These are phyloP conservation scores for Penicillium hesseltinei DNA, from an alignment of 2,329 filamentous ascomycete species.

Conservation along the genomic window DNA sequence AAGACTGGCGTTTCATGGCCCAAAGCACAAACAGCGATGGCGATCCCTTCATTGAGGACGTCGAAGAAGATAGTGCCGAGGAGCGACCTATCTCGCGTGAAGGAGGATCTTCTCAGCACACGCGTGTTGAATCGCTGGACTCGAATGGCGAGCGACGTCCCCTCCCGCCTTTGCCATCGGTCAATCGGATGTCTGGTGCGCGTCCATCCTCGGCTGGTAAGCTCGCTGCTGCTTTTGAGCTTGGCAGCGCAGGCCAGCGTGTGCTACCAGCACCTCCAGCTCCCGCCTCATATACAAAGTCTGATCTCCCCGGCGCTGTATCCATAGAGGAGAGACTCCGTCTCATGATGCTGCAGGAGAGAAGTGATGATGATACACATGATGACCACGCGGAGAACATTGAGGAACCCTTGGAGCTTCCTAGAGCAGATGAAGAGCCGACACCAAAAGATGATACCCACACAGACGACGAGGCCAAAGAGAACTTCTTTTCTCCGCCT, in stretches of 20 bases:
- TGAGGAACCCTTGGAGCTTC: slow-evolving; percentile 4
- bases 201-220: slow-evolving; percentile 60
- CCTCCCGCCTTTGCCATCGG: slow-evolving; percentile 75
- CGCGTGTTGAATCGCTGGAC: slow-evolving; percentile 68
- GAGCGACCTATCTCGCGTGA: slow-evolving; percentile 50
- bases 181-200: slow-evolving; percentile 37
- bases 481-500: slow-evolving; percentile 62
- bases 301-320: slow-evolving; percentile 77
- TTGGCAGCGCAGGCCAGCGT: slow-evolving; percentile 64
- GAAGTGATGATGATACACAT: slow-evolving; percentile 32
- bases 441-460: not conserved
- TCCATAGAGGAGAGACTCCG: slow-evolving; percentile 80
- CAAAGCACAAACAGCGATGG: slow-evolving; percentile 63
- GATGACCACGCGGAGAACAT: slow-evolving; percentile 16
- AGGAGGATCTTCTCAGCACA: slow-evolving; percentile 40
- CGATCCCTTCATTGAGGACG: slow-evolving; percentile 63
- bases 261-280: slow-evolving; percentile 70
- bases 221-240: slow-evolving; percentile 70
- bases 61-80: slow-evolving; percentile 65
- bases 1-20: slow-evolving; percentile 85
- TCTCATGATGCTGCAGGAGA: slow-evolving; percentile 79
- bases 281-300: slow-evolving; percentile 66
- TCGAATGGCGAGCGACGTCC: slow-evolving; percentile 82
- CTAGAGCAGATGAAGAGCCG: not conserved
- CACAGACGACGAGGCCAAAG: slow-evolving; percentile 44